These are phyloP conservation scores for Populus hybrid DNA, from an alignment of 441 rosid genomes.

Conservation along the genomic window DNA sequence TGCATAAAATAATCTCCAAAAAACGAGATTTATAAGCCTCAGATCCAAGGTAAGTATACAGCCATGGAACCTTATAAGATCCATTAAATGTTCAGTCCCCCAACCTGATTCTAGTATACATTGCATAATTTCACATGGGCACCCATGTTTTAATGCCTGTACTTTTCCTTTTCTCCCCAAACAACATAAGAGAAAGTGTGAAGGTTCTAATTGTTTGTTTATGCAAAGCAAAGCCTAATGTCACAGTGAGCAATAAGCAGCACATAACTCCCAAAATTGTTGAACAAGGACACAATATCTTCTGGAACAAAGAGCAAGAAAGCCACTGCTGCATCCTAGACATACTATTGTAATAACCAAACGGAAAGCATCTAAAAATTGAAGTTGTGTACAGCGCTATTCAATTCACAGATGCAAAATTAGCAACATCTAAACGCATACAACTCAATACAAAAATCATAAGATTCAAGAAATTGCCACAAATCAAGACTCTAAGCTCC, in stretches of 20 bases:
- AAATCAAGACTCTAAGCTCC: background rate
- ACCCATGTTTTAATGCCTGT: background rate
- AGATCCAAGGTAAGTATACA: background rate
- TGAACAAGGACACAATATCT: background rate
- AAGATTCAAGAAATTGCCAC: background rate
- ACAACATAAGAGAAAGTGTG: too few species aligned
- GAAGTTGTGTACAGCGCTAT: background rate
- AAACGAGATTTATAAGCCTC: background rate
- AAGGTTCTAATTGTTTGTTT: too few species aligned
- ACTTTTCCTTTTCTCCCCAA: too few species aligned
- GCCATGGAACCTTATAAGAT: background rate
- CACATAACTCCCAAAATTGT: background rate
- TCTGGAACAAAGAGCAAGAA: background rate
- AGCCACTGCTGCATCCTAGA: background rate
- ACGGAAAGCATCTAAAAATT: constrained; percentile 1
- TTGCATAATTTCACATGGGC: background rate
- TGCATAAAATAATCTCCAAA: background rate
- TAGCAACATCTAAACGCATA: background rate
- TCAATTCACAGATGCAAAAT: background rate
- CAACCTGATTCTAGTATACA: background rate
- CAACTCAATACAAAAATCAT: background rate
- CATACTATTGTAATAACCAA: background rate
- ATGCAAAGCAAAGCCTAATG: background rate
- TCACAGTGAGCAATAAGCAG: background rate
- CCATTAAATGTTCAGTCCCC: background rate